Evolutionary conservation across 805 yeast genomes (phyloP).

Genomic region (Candida manassasensis): DNA sequence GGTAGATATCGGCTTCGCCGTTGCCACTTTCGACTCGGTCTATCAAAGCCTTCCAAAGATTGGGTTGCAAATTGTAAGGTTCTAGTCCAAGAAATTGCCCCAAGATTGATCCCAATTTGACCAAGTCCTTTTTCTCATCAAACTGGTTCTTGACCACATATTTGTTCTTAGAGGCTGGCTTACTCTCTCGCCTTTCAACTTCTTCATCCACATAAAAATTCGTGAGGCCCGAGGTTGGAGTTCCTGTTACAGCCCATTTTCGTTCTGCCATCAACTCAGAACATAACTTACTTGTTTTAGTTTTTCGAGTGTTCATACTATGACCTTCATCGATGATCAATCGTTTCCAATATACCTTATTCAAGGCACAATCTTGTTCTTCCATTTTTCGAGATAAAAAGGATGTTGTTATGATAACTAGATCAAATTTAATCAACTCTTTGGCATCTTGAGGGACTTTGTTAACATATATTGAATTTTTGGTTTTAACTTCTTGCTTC

Average conservation of each 20-base stretch:
- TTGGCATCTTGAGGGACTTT: constrained; percentile 20
- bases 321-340: constrained; percentile 76
- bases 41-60: constrained; percentile 44
- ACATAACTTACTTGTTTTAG: constrained; percentile 48
- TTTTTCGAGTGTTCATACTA: constrained; percentile 48
- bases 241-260: constrained; percentile 72
- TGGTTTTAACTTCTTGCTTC: constrained; percentile 15
- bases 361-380: constrained; percentile 29
- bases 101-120: constrained; percentile 48
- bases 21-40: constrained; percentile 42
- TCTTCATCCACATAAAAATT: constrained; percentile 46
- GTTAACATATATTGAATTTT: constrained; percentile 15
- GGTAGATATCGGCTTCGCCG: constrained; percentile 38
- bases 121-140: constrained; percentile 49
- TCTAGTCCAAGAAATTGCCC: constrained; percentile 52
- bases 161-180: constrained; percentile 16
- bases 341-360: constrained; percentile 57
- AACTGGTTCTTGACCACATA: constrained; percentile 48
- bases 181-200: constrained; percentile 7
- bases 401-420: constrained; percentile 47
- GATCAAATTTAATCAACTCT: constrained; percentile 42
- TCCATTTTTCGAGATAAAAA: constrained; percentile 41
- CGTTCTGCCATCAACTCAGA: constrained; percentile 50
- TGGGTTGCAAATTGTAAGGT: constrained; percentile 49
- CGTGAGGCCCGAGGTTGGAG: constrained; percentile 70